phyloP scores from a whole-genome alignment of 2,329 filamentous ascomycete species.

The Penicillium sp. region DNA sequence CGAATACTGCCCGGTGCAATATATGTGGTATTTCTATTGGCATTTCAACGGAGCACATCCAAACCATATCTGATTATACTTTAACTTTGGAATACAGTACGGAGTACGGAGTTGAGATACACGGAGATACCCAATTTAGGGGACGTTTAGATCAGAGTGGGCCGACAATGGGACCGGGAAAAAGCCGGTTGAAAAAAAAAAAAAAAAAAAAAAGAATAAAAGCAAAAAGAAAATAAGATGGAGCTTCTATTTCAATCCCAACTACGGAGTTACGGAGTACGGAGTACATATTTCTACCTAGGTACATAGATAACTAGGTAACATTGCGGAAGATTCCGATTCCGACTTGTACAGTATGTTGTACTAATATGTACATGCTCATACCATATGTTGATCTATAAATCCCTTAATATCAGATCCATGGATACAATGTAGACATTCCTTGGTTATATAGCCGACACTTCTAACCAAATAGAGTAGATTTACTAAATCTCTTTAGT shows the following conservation, averaged over 20 bases:
- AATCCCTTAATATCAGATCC: not conserved
- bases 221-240: not conserved
- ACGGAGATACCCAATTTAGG: not conserved
- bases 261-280: not conserved
- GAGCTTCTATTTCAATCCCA: not conserved
- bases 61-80: no score
- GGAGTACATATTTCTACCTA: no score
- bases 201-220: no score
- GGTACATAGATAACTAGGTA: not conserved
- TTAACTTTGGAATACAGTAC: not conserved
- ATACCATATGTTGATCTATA: not conserved
- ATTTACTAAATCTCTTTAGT: not conserved
- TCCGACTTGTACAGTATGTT: not conserved
- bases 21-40: no score
- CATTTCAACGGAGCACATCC: no score
- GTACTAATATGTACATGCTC: no score
- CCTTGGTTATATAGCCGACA: not conserved
- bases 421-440: not conserved
- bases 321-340: not conserved
- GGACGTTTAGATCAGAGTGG: not conserved
- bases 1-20: conserved; percentile 12
- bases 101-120: no score
- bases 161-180: no score
- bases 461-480: not conserved
- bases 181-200: not conserved